These are phyloP conservation scores for Silene latifolia DNA, from an alignment of 148 eudicot species.

Conservation along the genomic window DNA sequence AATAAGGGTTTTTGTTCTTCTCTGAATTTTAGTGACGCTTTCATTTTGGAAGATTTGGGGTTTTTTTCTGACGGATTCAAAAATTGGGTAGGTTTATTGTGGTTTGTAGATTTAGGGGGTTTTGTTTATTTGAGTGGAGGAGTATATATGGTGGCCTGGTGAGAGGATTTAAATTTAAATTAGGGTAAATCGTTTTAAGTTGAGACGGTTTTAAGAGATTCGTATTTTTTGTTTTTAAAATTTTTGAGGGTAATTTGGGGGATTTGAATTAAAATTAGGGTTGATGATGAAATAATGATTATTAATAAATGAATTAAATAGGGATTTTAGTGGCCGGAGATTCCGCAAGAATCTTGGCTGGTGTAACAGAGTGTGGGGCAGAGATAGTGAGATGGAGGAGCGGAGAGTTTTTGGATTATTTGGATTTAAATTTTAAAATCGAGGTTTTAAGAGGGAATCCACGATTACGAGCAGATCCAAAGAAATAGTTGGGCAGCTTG, in stretches of 20 bases:
- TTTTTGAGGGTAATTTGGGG: neutral
- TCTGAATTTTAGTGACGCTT: constrained; percentile 78
- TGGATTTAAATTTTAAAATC: neutral
- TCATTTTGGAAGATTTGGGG: constrained; percentile 37
- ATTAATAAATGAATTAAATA: too few relatives aligned
- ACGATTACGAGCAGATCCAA: too few relatives aligned
- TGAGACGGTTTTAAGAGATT: too few relatives aligned
- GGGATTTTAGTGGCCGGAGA: neutral
- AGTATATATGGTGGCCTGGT: too few relatives aligned
- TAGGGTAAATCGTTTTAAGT: neutral
- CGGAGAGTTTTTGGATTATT: neutral
- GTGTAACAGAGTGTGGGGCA: neutral
- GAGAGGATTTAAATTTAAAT: neutral
- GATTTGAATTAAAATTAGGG: neutral
- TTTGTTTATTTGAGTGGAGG: neutral
- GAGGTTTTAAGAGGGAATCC: too few relatives aligned
- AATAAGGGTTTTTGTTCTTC: constrained; percentile 73
- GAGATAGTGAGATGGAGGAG: neutral
- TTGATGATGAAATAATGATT: neutral
- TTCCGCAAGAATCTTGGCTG: neutral
- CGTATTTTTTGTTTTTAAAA: too few relatives aligned
- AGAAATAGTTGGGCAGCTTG: too few relatives aligned
- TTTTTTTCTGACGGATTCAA: neutral
- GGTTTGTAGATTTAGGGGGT: neutral
- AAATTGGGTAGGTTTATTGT: neutral